Base-by-base conservation (phyloP, 1,284 basidiomycete species). In the Coriolopsis trogii region DNA sequence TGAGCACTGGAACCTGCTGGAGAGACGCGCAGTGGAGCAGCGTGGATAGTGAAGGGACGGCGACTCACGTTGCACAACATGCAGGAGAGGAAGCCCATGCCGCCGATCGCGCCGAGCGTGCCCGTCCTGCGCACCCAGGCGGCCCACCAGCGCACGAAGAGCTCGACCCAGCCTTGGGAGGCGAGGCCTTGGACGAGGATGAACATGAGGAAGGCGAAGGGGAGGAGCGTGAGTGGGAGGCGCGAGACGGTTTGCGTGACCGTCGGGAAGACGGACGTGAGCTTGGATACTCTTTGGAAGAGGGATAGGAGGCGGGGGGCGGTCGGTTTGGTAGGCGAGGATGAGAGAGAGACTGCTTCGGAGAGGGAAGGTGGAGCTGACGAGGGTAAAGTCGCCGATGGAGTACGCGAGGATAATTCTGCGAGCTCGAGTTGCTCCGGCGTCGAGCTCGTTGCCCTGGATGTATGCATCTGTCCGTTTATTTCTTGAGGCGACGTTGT, bases 121-220 rank as follows among this genome's bases (percentile, higher is more conserved):
- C 75, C 58, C 59, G 68, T 62, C 70, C 74, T 29, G 62, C 63
- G 10, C 7, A 73, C 74, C 78, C 78, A 82, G 6, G 73, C 70
- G 1, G 63, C 64, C 81, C 80, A 83, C 87, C 94, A 96, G 5
- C 65, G 63, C 0, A 87, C 87, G 67, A 97, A 95, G 16, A 97
- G 79, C 23, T 84, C 77, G 23, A 98, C 93, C 93, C 96, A 98
- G n/a, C 94, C 94, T 46, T 89, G 85, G 51, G 87, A 79, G 4
- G 85, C 80, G 7, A 98, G 78, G 0, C 82, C 90, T 65, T 96
- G 89, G 47, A 97, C 93, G 41, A 98, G 83, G 62, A 98, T 93
- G 73, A 98, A 98, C 75, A 97, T 94, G 5, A 89, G 87, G 67
- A 98, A 94, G 0, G 95, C 92, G 65, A 98, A 98, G 0, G 94